A percentile compares a stretch with the other conserved stretches of the same genome.
Conservation (phyloP, 139 green algal species). For the Tetradesmus obliquus region DNA sequence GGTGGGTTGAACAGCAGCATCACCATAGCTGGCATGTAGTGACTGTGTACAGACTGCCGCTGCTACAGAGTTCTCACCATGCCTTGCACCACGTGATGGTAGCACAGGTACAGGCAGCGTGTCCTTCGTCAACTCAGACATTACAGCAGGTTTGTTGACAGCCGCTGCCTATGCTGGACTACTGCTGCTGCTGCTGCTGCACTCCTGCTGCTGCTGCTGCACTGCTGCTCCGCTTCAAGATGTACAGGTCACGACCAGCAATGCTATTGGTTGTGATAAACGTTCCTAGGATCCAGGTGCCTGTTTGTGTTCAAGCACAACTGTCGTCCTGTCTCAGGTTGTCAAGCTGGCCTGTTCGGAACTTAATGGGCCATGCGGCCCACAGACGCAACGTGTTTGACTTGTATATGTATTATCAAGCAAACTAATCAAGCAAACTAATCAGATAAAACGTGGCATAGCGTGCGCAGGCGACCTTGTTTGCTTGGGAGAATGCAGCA, state of each 20-base stretch:
- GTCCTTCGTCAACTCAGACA: conserved; percentile 2
- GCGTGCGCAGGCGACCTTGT: too few relatives aligned
- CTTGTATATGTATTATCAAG: not conserved
- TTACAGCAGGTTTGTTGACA: not conserved
- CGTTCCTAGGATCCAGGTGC: too few relatives aligned
- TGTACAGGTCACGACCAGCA: too few relatives aligned
- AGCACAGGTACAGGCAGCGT: conserved; percentile 10
- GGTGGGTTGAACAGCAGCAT: too few relatives aligned
- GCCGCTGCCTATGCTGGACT: not conserved
- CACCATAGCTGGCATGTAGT: not conserved
- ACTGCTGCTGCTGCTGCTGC: not conserved
- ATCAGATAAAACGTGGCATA: too few relatives aligned
- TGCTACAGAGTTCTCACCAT: conserved; percentile 6
- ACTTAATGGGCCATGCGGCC: not conserved
- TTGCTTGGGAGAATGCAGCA: too few relatives aligned
- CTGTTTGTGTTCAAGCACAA: too few relatives aligned
- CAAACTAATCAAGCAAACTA: too few relatives aligned
- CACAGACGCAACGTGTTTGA: not conserved
- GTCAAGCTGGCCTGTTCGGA: not conserved
- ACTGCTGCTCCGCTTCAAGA: too few relatives aligned
- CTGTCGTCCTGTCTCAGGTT: not conserved
- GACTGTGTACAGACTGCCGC: not conserved
- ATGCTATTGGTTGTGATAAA: too few relatives aligned
- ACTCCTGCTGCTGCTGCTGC: not conserved
- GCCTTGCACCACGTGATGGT: conserved; percentile 18